phyloP scores from a whole-genome alignment of 2,329 filamentous ascomycete species.

The Calonectria ilicicola region DNA sequence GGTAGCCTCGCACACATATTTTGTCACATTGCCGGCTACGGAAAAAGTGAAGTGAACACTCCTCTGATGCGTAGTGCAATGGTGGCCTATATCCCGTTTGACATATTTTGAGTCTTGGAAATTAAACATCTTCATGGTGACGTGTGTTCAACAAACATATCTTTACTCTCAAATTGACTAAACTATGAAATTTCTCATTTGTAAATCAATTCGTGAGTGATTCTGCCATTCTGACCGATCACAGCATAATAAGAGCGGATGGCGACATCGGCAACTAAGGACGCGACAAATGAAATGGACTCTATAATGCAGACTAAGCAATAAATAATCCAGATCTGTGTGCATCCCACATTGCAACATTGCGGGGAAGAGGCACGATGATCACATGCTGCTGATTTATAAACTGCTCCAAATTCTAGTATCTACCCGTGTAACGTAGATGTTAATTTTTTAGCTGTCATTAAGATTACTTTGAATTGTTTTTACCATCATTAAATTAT shows the following conservation, averaged over 20 bases:
- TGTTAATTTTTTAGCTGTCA: background rate
- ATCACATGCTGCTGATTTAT: background rate
- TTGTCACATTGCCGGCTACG: no score
- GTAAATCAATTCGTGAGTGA: no score
- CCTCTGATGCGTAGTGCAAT: no score
- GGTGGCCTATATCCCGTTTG: no score
- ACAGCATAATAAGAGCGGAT: constrained; percentile 20
- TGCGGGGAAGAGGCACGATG: constrained; percentile 13
- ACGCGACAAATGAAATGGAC: constrained; percentile 13
- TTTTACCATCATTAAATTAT: background rate
- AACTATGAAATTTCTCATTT: background rate
- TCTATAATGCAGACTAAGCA: constrained; percentile 7
- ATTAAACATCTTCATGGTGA: no score
- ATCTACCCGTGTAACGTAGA: no score
- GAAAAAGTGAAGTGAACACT: no score
- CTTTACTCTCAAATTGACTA: no score
- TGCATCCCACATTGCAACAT: constrained; percentile 28
- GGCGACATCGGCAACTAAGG: constrained; percentile 21
- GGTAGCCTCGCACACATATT: no score
- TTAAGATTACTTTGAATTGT: background rate
- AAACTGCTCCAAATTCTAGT: background rate
- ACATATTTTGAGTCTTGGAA: no score
- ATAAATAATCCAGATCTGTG: background rate
- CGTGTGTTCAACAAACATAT: no score
- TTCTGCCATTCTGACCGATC: background rate